A percentile compares a stretch with the other conserved stretches of the same genome.
phyloP scores from a whole-genome alignment of 345 rosid genomes.

The Pugionium cornutum region DNA sequence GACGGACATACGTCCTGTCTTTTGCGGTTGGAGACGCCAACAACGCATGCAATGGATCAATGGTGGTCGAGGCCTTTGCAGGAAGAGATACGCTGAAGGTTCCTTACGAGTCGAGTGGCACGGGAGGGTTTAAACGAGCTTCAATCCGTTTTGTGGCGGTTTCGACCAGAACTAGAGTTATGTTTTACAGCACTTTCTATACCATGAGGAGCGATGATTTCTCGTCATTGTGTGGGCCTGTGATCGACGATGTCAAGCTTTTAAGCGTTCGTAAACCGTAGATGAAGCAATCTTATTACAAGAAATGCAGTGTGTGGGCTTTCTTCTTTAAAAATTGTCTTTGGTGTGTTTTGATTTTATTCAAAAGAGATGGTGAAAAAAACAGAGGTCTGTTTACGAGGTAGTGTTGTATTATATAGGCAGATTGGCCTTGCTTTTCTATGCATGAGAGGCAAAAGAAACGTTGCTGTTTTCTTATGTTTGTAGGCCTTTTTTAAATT shows the following conservation, averaged over 20 bases:
- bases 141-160: conserved; percentile 54
- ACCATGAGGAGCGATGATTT: conserved; percentile 70
- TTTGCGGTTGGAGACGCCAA: conserved; percentile 74
- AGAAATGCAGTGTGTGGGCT: conserved; percentile 15
- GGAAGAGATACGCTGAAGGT: conserved; percentile 56
- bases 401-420: conserved; percentile 24
- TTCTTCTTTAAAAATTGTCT: neutral
- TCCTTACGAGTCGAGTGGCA: conserved; percentile 66
- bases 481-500: conserved; percentile 11
- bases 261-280: conserved; percentile 47
- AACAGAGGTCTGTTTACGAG: conserved; percentile 7
- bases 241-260: conserved; percentile 35
- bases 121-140: conserved; percentile 71
- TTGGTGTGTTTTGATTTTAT: conserved; percentile 19
- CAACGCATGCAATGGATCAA: conserved; percentile 69
- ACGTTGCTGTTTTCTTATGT: conserved; percentile 19
- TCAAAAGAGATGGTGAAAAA: conserved; percentile 7
- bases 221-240: conserved; percentile 72
- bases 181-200: conserved; percentile 77
- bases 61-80: conserved; percentile 79
- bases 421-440: conserved; percentile 23
- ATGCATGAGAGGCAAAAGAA: conserved; percentile 33
- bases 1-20: conserved; percentile 54
- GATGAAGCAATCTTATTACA: conserved; percentile 25
- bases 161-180: conserved; percentile 52